Base-by-base conservation (phyloP, 2,329 filamentous ascomycete species). In the Aspergillus tanneri region DNA sequence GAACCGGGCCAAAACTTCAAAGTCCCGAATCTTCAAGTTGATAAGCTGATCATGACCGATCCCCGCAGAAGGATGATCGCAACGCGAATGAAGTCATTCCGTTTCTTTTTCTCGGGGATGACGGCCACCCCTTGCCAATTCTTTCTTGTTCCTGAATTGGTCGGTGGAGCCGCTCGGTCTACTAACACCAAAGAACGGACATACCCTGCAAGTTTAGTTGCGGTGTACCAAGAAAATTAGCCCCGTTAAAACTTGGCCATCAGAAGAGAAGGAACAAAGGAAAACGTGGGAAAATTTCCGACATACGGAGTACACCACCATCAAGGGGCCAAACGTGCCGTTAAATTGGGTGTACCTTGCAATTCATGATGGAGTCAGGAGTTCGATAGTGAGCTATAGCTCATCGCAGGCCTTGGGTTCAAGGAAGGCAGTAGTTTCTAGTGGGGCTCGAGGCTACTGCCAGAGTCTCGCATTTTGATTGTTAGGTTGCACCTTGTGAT, bases 101-200 rank as follows among this genome's bases (percentile, higher is more conserved):
- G 32, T 36, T 41, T 30, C 36, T 47, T 25, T n/a, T 47, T 35
- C 44, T 46, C 25, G 46, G 42, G 37, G 42, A 45, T 24, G 40
- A 53, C 51, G 37, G 46, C 35, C 48, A 34, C 45, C 27, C 16
- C 48, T 25, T 39, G 49, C 47, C 40, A 47, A 49, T 53, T 47
- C 39, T 54, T 49, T 46, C 55, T 55, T 51, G 53, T 57, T 54
- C 48, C 50, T 52, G 48, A 50, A 39, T 28, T 40, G 47, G 49
- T 37, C 27, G 21, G 54, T 54, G 54, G 54, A 51, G 49, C 52
- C 37, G 44, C 24, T 47, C 37, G 46, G 37, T 35, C 22, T 8
- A 25, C 7, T 11, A 5, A 19, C 28, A 40, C 35, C 28, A 27
- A 23, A 21, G 36, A 24, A 30, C 10, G 24, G 16, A 21, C 24